Evolutionary conservation across 2,329 filamentous ascomycete species (phyloP).

Genomic region (Aspergillus fijiensis): DNA sequence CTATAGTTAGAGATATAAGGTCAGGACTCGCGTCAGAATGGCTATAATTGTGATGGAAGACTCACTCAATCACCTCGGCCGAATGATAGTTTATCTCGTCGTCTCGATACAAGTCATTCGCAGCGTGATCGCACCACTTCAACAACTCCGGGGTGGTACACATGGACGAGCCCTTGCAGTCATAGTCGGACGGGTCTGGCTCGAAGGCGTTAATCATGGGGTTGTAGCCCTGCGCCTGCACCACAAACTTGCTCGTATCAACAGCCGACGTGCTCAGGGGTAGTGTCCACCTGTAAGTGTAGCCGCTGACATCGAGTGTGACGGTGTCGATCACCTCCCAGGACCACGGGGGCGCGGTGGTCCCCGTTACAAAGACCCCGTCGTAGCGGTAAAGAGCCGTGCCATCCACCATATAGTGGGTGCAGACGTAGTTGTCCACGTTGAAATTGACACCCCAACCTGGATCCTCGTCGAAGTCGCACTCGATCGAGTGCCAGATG

Average conservation of each 20-base stretch:
- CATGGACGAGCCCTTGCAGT: conserved; percentile 15
- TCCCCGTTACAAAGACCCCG: conserved; percentile 12
- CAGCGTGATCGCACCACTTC: conserved; percentile 17
- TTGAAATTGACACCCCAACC: conserved; percentile 13
- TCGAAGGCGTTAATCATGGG: conserved; percentile 10
- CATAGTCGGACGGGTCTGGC: conserved; percentile 9
- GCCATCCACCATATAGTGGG: conserved; percentile 19
- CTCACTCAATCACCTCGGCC: too few relatives aligned
- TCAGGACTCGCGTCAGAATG: too few relatives aligned
- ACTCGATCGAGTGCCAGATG: conserved; percentile 13
- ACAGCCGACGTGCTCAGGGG: conserved; percentile 13
- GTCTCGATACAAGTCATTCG: background rate
- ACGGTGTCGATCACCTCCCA: conserved; percentile 11
- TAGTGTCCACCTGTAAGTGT: conserved; percentile 19
- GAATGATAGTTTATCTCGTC: too few relatives aligned
- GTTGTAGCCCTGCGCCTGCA: conserved; percentile 16
- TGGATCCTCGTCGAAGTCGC: conserved; percentile 11
- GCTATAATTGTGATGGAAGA: too few relatives aligned
- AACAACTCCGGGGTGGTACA: conserved; percentile 12
- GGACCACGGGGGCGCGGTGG: conserved; percentile 12
- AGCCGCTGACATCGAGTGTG: conserved; percentile 9
- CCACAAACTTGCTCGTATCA: conserved; percentile 17
- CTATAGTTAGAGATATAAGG: too few relatives aligned
- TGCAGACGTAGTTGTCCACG: conserved; percentile 8
- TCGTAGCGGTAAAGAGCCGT: conserved; percentile 2